A percentile compares a stretch with the other conserved stretches of the same genome.
phyloP scores from a whole-genome alignment of 2,329 filamentous ascomycete genomes.

The Plenodomus lindquistii region DNA sequence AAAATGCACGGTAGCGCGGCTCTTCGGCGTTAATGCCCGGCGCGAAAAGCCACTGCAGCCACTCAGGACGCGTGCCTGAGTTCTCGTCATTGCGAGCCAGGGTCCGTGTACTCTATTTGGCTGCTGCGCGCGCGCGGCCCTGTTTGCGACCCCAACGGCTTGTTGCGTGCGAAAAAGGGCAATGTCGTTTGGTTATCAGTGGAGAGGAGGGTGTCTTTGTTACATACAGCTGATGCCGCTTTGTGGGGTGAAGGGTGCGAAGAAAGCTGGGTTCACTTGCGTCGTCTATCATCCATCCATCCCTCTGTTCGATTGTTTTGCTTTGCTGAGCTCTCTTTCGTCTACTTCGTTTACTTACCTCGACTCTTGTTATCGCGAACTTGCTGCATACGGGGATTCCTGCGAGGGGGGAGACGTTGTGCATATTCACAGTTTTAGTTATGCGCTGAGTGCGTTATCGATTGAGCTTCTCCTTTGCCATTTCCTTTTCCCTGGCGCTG shows the following conservation, averaged over 20 bases:
- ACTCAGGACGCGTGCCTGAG: conserved; percentile 7
- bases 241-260: no score
- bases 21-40: conserved; percentile 14
- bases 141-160: background rate
- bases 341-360: no score
- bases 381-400: background rate
- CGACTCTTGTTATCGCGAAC: background rate
- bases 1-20: conserved; percentile 3
- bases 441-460: background rate
- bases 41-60: conserved; percentile 5
- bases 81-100: conserved; percentile 2
- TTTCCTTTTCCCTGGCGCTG: no score
- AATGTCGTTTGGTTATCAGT: no score
- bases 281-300: no score
- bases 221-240: background rate
- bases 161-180: background rate
- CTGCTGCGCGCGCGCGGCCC: background rate
- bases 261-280: no score
- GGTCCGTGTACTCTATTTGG: no score
- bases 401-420: background rate
- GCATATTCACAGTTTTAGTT: background rate
- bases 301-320: no score
- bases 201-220: no score
- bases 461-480: background rate
- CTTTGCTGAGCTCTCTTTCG: no score